These are phyloP conservation scores for Plasmodium gonderi DNA, from an alignment of 169 alveolate genomes.

Conservation along the genomic window DNA sequence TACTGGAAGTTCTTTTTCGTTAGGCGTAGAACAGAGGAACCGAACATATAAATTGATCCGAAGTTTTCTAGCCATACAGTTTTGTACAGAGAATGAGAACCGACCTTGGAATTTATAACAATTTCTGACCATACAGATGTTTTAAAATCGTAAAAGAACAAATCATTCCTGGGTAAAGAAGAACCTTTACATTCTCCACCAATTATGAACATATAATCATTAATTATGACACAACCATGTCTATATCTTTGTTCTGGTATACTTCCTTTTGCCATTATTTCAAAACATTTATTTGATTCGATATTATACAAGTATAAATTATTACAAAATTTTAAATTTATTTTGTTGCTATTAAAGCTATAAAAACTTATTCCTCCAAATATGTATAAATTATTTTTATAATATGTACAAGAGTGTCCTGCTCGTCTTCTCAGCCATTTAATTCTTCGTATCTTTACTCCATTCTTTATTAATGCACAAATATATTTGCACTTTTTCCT, in stretches of 20 bases:
- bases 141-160: conserved; percentile 52
- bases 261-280: conserved; percentile 47
- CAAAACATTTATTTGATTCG: conserved; percentile 60
- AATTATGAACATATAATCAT: conserved; percentile 69
- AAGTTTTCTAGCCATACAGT: conserved; percentile 70
- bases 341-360: conserved; percentile 68
- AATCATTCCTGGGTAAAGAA: conserved; percentile 61
- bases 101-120: conserved; percentile 33
- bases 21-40: conserved; percentile 60
- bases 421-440: conserved; percentile 66
- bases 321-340: conserved; percentile 57
- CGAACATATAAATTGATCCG: conserved; percentile 73
- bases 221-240: conserved; percentile 52
- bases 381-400: conserved; percentile 59
- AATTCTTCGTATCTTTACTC: conserved; percentile 20
- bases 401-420: conserved; percentile 71
- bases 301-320: conserved; percentile 63
- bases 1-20: conserved; percentile 72
- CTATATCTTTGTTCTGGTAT: conserved; percentile 73
- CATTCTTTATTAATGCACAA: conserved; percentile 21
- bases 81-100: conserved; percentile 42
- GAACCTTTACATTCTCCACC: conserved; percentile 73
- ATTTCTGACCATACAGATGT: conserved; percentile 75
- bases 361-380: conserved; percentile 72
- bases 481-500: conserved; percentile 52